phyloP scores from a whole-genome alignment of 257 asterid genomes.

The Ophiorrhiza pumila region DNA sequence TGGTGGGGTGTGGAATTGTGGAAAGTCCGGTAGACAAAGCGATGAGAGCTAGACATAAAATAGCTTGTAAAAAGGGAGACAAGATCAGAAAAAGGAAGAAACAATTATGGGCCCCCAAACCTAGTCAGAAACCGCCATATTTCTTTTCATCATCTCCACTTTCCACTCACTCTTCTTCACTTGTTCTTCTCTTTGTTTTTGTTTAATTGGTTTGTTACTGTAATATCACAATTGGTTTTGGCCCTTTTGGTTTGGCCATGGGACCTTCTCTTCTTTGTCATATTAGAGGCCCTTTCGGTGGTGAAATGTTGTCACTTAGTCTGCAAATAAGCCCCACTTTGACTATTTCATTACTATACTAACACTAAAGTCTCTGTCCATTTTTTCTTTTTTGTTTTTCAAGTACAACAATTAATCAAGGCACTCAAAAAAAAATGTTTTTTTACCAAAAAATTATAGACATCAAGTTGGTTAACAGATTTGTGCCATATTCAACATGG shows the following conservation, averaged over 20 bases:
- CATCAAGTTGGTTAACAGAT: too few species aligned
- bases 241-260: background rate
- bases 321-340: slow-evolving; percentile 39
- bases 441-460: too few species aligned
- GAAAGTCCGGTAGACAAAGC: slow-evolving; percentile 27
- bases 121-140: slow-evolving; percentile 29
- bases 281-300: slow-evolving; percentile 46
- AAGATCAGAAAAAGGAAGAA: slow-evolving; percentile 26
- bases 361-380: background rate
- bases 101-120: slow-evolving; percentile 28
- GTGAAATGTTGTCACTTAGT: slow-evolving; percentile 25
- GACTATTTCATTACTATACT: slow-evolving; percentile 23
- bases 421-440: too few species aligned
- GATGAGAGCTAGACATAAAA: slow-evolving; percentile 32
- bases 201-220: background rate
- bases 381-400: background rate
- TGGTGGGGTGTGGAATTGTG: background rate
- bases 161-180: background rate
- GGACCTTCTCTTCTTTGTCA: slow-evolving; percentile 27
- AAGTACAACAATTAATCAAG: too few species aligned
- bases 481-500: too few species aligned
- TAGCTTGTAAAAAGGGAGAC: slow-evolving; percentile 40
- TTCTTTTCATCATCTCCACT: background rate
- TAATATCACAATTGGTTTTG: background rate
- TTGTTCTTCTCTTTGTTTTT: background rate